Evolutionary conservation across 768 basidiomycete species (phyloP), one percentile per base, ranked within the genome.

Genomic region (Amyloporia xantha): DNA sequence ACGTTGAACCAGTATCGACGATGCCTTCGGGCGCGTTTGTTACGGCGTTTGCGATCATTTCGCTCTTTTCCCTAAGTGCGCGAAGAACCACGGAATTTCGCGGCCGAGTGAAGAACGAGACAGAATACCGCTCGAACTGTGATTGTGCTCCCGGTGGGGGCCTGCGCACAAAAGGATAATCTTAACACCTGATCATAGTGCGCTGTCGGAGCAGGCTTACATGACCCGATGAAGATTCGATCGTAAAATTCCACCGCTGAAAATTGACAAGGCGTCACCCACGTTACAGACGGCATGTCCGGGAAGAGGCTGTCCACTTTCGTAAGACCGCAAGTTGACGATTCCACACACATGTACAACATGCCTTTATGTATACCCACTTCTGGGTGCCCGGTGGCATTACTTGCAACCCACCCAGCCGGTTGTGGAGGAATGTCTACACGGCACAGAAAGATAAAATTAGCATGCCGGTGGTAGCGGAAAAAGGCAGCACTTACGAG

Each of bases 251-350:
- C 74, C 74, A 3, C 70, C 73, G 50, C 71, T 73, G 58, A 74
- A 72, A 19, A 73, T 64, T 30, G 68, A 61, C 44, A 76, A 50
- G 5, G 74, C 68, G 48, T 76, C 74, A 6, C 73, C 74, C 35
- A 74, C 50, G 52, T 76, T 76, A 60, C 73, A 73, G 40, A 74
- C 67, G 2, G 67, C 69, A 41, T 71, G 70, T 3, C 72, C 73
- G 1, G 70, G 70, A 21, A 75, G 45, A 41, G 74, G 74, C 68
- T 72, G 33, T n/a, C 5, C 41, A 24, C 2, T 37, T 48, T 13
- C 11, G 28, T 55, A 46, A 48, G 45, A 19, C 20, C 40, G 24
- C 19, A 13, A 19, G 24, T 19, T 23, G n/a, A 37, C 20, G 33
- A 28, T 21, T 37, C 45, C n/a, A 9, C 12, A 12, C 12, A 10